Conservation (phyloP, 352 stramenopile genomes). For the Phytophthora europaea region DNA sequence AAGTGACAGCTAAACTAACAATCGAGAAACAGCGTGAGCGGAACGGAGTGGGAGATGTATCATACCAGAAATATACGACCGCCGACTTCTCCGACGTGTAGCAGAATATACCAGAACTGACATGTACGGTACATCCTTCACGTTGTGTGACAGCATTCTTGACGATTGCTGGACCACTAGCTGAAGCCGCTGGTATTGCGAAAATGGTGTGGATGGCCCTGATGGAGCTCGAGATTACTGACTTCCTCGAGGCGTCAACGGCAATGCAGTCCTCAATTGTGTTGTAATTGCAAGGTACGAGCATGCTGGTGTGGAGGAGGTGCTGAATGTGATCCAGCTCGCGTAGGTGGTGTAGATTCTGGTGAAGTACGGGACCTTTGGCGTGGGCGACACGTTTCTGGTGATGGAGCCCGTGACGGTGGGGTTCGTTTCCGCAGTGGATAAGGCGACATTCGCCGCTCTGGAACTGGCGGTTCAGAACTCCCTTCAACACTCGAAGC, state of each 20-base stretch:
- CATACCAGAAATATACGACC: no score
- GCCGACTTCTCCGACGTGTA: no score
- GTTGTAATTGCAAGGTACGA: neutral
- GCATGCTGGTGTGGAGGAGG: neutral
- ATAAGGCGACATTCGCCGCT: constrained; percentile 4
- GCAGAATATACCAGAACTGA: no score
- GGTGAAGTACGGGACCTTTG: neutral
- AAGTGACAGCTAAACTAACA: no score
- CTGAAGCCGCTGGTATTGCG: neutral
- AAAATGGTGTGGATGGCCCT: neutral
- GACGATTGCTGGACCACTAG: neutral
- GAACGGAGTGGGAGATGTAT: no score
- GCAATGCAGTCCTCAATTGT: neutral
- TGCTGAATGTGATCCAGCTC: neutral
- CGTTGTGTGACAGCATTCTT: constrained; percentile 2
- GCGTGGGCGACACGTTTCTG: neutral
- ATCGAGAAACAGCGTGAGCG: no score
- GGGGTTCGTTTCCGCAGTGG: constrained; percentile 8
- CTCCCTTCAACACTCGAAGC: no score
- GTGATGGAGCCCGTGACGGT: neutral
- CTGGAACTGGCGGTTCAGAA: neutral
- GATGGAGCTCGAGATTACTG: neutral
- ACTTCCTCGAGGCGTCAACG: neutral
- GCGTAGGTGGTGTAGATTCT: neutral
- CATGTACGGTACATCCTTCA: no score